phyloP scores from a whole-genome alignment of 139 green algal species.

The Chlamydomonas schloesseri region DNA sequence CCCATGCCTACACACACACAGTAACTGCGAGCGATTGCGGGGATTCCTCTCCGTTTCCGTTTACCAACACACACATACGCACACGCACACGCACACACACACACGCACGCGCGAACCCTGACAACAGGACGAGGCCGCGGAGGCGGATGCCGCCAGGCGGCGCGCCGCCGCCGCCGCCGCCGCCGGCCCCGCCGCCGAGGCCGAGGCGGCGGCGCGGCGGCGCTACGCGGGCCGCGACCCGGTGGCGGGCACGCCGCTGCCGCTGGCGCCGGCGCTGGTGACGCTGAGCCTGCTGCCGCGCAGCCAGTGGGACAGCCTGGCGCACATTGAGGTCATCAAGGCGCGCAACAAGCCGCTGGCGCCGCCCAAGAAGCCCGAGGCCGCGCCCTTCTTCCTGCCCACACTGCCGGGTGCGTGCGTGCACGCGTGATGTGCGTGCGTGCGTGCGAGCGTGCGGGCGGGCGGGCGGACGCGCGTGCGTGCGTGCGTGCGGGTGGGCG shows the following conservation, averaged over 20 bases:
- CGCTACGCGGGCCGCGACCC: slow-evolving; percentile 51
- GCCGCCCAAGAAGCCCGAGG: slow-evolving; percentile 92
- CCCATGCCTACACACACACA: too few relatives aligned
- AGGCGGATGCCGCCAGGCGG: neutral
- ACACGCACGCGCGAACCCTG: too few relatives aligned
- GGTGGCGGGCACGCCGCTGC: slow-evolving; percentile 64
- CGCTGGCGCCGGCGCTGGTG: slow-evolving; percentile 81
- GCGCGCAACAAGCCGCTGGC: slow-evolving; percentile 90
- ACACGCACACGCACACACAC: too few relatives aligned
- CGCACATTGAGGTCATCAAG: slow-evolving; percentile 95
- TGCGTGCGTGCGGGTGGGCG: too few relatives aligned
- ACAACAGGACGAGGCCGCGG: neutral
- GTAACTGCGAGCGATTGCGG: too few relatives aligned
- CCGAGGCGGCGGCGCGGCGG: neutral
- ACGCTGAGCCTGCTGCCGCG: slow-evolving; percentile 90
- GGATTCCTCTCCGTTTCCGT: too few relatives aligned
- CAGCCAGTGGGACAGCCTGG: slow-evolving; percentile 90
- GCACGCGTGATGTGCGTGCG: too few relatives aligned
- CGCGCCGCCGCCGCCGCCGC: slow-evolving; percentile 15
- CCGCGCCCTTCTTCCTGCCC: slow-evolving; percentile 98
- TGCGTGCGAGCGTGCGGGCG: too few relatives aligned
- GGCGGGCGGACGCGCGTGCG: too few relatives aligned
- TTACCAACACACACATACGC: too few relatives aligned
- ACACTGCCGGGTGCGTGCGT: slow-evolving; percentile 64
- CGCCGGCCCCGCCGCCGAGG: neutral